Percentiles rank a stretch among this genome's conserved stretches.
Evolutionary conservation across 2,329 filamentous ascomycete species (phyloP).

Genomic region (Neoarthrinium moseri): DNA sequence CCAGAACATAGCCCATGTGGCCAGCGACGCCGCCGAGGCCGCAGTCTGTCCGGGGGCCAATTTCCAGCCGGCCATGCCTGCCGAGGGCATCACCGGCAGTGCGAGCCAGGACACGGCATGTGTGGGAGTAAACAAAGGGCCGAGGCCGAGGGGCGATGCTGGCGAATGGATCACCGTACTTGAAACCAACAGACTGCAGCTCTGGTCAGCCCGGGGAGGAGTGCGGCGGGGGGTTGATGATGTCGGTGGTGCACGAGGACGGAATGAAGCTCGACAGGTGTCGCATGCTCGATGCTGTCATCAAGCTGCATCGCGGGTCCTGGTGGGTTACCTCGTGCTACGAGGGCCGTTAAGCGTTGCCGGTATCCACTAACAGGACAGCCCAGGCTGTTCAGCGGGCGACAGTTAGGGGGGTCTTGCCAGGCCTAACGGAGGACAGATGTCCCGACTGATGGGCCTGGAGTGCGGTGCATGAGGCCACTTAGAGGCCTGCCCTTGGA

Average conservation of each 20-base stretch:
- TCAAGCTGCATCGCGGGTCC: not conserved
- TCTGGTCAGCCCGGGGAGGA: not conserved
- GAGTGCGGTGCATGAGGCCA: too few species aligned
- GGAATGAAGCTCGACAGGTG: not conserved
- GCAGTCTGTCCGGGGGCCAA: constrained; percentile 20
- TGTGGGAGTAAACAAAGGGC: constrained; percentile 18
- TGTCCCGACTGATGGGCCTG: too few species aligned
- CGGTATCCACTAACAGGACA: not conserved
- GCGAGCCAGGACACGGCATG: constrained; percentile 30
- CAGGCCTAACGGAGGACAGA: not conserved
- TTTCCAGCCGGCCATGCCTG: constrained; percentile 31
- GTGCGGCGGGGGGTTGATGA: not conserved
- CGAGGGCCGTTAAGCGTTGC: too few species aligned
- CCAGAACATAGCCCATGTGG: constrained; percentile 24
- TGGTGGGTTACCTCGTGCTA: too few species aligned
- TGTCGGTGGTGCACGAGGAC: not conserved
- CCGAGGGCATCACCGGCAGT: constrained; percentile 39
- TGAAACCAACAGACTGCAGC: constrained; percentile 9
- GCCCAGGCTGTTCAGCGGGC: not conserved
- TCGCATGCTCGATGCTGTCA: constrained; percentile 2
- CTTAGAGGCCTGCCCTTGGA: too few species aligned
- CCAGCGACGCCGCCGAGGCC: constrained; percentile 13
- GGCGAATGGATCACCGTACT: constrained; percentile 11
- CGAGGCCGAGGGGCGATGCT: constrained; percentile 11
- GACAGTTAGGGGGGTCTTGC: not conserved